Base-by-base conservation (phyloP, 1,139 yeast genomes). In the Lodderomyces elongisporus region DNA sequence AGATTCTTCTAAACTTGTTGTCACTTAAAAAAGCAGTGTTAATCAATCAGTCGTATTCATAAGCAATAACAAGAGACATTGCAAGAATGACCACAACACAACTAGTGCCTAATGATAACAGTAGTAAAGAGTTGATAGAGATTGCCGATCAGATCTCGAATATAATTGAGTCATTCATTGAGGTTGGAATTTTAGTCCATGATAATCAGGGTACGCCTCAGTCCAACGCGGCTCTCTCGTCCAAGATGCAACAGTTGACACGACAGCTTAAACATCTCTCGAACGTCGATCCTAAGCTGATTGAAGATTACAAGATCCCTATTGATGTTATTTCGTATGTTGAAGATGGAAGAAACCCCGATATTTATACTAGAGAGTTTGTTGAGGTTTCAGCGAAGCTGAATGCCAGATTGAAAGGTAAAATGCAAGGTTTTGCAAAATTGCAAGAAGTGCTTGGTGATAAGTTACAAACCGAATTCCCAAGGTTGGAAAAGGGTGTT, bases 321-420 rank as follows among this genome's bases (percentile, higher is more conserved):
- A 54, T 81, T 30, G 95, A 85, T 50, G 88, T 85, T 12, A 62
- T 85, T 5, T 79, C 80, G 40, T 84, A 91, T 52, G 85, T 91
- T 30, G 97, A 91, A 52, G 95, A 88, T 49, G 98, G 98, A 2
- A 68, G 98, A 45, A 91, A 91, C 52, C 98, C 99, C 0, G 97
- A 91, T 52, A 89, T 91, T 31, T 91, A 91, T 56, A 88, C 97
- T 0, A 71, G 98, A 52, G 98, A 93, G 58, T 91, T 91, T 59
- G 87, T 89, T 8, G 98, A 91, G 55, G 85, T 91, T 28, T 83
- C 91, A 14, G 81, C 89, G 18, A 81, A 85, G 47, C 80, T 88
- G 40, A 91, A 91, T 54, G 96, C 94, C 49, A 76, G 82, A 43
- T 67, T 91, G 40, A 77, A 88, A 52, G 98, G 96, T 7, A 85